phyloP scores from a whole-genome alignment of 2,329 filamentous ascomycete genomes.

The Clonostachys byssicola region DNA sequence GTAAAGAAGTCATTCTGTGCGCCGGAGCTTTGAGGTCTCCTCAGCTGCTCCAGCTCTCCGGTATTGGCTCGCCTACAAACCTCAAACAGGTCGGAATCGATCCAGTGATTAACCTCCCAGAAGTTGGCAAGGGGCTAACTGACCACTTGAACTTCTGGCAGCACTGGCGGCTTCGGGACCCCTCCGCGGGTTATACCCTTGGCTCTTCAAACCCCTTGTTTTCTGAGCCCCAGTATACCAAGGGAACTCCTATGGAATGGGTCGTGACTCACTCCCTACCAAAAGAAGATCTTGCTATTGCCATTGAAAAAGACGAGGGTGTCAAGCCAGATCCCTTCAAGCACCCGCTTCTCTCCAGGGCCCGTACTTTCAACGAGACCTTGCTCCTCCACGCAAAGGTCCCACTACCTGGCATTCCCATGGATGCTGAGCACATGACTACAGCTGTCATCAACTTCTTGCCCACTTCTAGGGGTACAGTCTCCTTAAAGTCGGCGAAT shows the following conservation, averaged over 20 bases:
- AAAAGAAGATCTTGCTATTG: slow-evolving; percentile 17
- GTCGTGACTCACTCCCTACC: slow-evolving; percentile 18
- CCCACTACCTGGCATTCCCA: slow-evolving; percentile 10
- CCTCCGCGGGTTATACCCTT: slow-evolving; percentile 21
- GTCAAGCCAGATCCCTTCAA: slow-evolving; percentile 15
- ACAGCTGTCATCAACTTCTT: slow-evolving; percentile 12
- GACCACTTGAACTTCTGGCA: slow-evolving; percentile 18
- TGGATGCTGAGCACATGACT: slow-evolving; percentile 14
- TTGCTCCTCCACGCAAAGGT: slow-evolving; percentile 14
- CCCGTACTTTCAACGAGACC: slow-evolving; percentile 14
- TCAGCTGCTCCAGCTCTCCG: slow-evolving; percentile 41
- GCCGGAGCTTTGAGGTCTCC: slow-evolving; percentile 42
- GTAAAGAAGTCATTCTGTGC: slow-evolving; percentile 35
- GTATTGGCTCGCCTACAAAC: slow-evolving; percentile 30
- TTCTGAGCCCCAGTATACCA: slow-evolving; percentile 23
- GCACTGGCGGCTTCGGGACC: slow-evolving; percentile 22
- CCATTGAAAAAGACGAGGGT: slow-evolving; percentile 25
- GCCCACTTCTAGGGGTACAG: slow-evolving; percentile 13
- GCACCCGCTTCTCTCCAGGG: slow-evolving; percentile 21
- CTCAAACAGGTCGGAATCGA: slow-evolving; percentile 24
- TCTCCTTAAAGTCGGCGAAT: slow-evolving; percentile 10
- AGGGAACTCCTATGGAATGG: slow-evolving; percentile 30
- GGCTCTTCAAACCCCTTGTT: slow-evolving; percentile 27
- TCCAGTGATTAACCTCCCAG: slow-evolving; percentile 29
- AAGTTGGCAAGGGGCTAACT: slow-evolving; percentile 40